These are phyloP conservation scores for Senna tora DNA, from an alignment of 306 rosid genomes.

Conservation along the genomic window DNA sequence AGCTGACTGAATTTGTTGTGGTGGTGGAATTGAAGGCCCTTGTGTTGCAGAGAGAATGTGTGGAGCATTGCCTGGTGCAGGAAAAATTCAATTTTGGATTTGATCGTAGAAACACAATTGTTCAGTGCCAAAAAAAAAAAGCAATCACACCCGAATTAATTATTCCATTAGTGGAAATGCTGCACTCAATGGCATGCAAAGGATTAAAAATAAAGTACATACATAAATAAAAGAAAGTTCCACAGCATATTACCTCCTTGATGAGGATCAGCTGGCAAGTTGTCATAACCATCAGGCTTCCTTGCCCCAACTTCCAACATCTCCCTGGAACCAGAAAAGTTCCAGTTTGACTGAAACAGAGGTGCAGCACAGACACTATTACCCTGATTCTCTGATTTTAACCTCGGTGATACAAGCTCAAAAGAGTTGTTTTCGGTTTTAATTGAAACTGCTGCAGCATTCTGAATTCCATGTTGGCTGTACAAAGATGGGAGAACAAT, in stretches of 20 bases:
- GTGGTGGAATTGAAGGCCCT: constrained; percentile 76
- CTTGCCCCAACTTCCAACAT: constrained; percentile 64
- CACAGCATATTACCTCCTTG: constrained; percentile 68
- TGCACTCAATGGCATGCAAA: constrained; percentile 21
- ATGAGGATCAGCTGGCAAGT: constrained; percentile 57
- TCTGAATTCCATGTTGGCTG: constrained; percentile 66
- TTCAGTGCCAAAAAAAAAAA: constrained; percentile 40
- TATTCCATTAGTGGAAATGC: constrained; percentile 23
- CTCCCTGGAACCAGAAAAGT: constrained; percentile 63
- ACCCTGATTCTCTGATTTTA: constrained; percentile 61
- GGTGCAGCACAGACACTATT: constrained; percentile 57
- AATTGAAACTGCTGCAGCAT: constrained; percentile 50
- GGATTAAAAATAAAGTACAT: background rate
- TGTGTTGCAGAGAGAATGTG: constrained; percentile 53
- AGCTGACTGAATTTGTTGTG: constrained; percentile 71
- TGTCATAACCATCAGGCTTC: constrained; percentile 67
- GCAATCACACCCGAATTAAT: constrained; percentile 37
- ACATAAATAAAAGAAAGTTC: background rate
- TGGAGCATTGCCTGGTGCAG: constrained; percentile 60
- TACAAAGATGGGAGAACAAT: constrained; percentile 33
- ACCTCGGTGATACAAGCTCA: constrained; percentile 85
- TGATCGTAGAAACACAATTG: constrained; percentile 43
- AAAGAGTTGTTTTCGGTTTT: constrained; percentile 59
- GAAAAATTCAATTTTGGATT: constrained; percentile 50
- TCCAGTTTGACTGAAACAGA: constrained; percentile 68